Percentiles rank a stretch among this genome's conserved stretches.
Conservation (phyloP, 2,329 filamentous ascomycete species). For the Exophiala xenobiotica region DNA sequence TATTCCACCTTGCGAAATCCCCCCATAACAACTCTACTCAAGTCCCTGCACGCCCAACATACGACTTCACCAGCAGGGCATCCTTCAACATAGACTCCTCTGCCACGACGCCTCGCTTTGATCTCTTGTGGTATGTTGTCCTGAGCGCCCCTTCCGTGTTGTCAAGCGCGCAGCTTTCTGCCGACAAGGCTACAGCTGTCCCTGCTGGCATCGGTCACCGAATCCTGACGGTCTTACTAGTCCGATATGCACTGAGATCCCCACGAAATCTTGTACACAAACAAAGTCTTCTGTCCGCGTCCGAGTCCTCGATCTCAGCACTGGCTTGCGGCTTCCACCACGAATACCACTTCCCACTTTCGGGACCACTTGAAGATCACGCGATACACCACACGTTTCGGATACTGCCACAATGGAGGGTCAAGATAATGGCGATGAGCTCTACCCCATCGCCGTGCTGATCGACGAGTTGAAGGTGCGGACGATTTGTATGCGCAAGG, state of each 20-base stretch:
- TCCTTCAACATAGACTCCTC: background rate
- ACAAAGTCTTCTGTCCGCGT: background rate
- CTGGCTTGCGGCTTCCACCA: background rate
- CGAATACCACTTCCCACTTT: conserved; percentile 1
- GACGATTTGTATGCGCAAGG: background rate
- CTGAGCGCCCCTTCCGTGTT: conserved; percentile 4
- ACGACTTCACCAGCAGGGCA: background rate
- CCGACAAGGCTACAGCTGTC: conserved; percentile 5
- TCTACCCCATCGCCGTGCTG: conserved; percentile 98
- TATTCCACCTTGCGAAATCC: conserved; percentile 3
- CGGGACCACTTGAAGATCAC: conserved; percentile 27
- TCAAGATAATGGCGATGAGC: conserved; percentile 91
- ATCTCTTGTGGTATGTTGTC: conserved; percentile 14
- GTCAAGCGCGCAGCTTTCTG: conserved; percentile 11
- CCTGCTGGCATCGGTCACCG: conserved; percentile 2
- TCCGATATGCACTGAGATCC: conserved; percentile 17
- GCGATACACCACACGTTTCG: conserved; percentile 31
- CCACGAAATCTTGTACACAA: conserved; percentile 5
- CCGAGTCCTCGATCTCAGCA: background rate
- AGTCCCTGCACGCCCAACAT: background rate
- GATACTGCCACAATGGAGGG: conserved; percentile 73
- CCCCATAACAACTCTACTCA: conserved; percentile 1
- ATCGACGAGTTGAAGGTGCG: conserved; percentile 98
- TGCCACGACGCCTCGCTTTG: background rate
- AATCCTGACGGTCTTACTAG: conserved; percentile 13